A percentile compares a stretch with the other conserved stretches of the same genome.
These are phyloP conservation scores for Hyaloscypha variabilis DNA, from an alignment of 495 filamentous ascomycete genomes.

Conservation along the genomic window DNA sequence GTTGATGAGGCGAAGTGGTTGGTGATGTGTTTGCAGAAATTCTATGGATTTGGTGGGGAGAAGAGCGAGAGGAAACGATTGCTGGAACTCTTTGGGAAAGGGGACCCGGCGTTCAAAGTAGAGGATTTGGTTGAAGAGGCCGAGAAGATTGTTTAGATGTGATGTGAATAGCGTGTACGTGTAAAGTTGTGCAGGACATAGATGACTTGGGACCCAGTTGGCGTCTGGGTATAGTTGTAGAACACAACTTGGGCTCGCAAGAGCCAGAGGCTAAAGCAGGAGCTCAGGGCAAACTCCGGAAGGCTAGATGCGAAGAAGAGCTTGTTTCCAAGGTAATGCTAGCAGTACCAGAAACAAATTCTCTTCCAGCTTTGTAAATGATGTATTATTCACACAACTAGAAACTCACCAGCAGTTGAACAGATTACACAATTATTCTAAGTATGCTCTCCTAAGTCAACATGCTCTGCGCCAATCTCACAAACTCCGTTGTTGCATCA, in stretches of 20 bases:
- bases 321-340: too few relatives aligned
- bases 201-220: not conserved
- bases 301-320: too few relatives aligned
- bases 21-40: conserved; percentile 92
- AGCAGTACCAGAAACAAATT: too few relatives aligned
- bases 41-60: conserved; percentile 69
- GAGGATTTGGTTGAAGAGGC: conserved; percentile 85
- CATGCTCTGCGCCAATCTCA: too few relatives aligned
- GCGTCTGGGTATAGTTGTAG: not conserved
- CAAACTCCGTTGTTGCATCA: too few relatives aligned
- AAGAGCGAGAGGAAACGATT: conserved; percentile 60
- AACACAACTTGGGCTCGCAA: not conserved
- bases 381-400: too few relatives aligned
- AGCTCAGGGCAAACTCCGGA: not conserved
- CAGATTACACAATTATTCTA: too few relatives aligned
- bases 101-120: conserved; percentile 77
- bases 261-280: not conserved
- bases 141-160: conserved; percentile 65
- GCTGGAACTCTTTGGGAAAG: conserved; percentile 78
- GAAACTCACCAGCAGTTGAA: too few relatives aligned
- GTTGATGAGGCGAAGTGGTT: conserved; percentile 84
- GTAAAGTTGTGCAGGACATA: not conserved
- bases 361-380: too few relatives aligned
- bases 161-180: not conserved
- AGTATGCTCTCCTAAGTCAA: too few relatives aligned